Evolutionary conservation across 768 basidiomycete genomes (phyloP), one percentile per base, ranked within the genome.

Genomic region (Podaxis sp.): DNA sequence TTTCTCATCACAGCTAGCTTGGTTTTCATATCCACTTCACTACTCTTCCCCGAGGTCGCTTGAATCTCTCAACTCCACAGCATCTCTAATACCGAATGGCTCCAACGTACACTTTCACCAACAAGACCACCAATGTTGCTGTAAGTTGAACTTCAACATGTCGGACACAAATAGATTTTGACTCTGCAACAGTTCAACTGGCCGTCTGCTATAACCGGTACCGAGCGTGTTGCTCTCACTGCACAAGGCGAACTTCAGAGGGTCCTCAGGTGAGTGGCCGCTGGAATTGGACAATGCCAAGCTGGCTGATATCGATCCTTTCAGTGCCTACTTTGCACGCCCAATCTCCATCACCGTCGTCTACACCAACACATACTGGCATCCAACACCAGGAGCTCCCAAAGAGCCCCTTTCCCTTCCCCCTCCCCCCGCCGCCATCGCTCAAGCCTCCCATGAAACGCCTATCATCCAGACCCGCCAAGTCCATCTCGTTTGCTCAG

Each of bases 341-440:
- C 41, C 41, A 43, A 43, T 43, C 41, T 43, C 41, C 17, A 43
- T 43, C 15, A 43, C 41, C n/a, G 41, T 43, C 4, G 41, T 43
- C 6, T 43, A 43, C 19, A 43, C 41, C n/a, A n/a, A 43, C 13
- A 43, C 41, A 4, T 43, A 43, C n/a, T 12, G 41, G 41, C 41
- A 15, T n/a, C 41, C 41, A 43, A n/a, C 41, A 17, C 41, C 15
- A 17, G 41, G 17, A n/a, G 11, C 12, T 13, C 13, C 15, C 43
- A 46, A 94, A 94, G 93, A 94, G 90, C 76, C 91, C 81, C 79
- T 96, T 96, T 75, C 72, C 96, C 46, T 95, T 91, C 27, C 96
- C 96, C 72, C 85, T 96, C 17, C 88, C 92, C 50, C 93, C 94
- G 11, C 95, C 93, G 2, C 91, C 93, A 8, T 43, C 2, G 66